Evolutionary conservation across 257 asterid species (phyloP).

Genomic region (Solanum infundibuliforme): DNA sequence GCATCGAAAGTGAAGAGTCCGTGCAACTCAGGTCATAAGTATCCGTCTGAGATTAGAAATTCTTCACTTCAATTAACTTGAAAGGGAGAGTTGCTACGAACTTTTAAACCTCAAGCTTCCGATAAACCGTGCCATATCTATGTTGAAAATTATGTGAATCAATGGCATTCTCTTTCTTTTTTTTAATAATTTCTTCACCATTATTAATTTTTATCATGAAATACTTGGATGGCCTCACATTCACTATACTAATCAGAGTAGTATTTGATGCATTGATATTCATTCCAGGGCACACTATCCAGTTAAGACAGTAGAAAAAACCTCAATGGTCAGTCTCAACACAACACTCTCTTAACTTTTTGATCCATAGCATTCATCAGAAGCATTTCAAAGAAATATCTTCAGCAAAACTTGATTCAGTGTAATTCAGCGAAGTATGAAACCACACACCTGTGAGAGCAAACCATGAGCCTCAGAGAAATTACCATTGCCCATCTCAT

Average conservation of each 20-base stretch:
- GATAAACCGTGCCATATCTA: background rate
- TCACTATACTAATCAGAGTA: background rate
- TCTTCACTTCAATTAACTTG: background rate
- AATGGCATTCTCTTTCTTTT: background rate
- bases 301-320: background rate
- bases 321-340: background rate
- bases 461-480: constrained; percentile 36
- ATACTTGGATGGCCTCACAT: background rate
- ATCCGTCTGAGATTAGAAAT: background rate
- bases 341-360: background rate
- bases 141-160: background rate
- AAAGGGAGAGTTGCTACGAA: background rate
- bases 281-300: background rate
- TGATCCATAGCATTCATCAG: background rate
- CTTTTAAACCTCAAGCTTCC: background rate
- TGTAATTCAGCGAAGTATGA: background rate
- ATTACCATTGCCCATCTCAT: constrained; percentile 43
- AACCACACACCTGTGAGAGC: constrained; percentile 55
- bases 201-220: background rate
- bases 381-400: background rate
- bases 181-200: background rate
- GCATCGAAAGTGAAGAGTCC: background rate
- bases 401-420: background rate
- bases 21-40: background rate
- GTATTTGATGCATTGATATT: background rate